Evolutionary conservation across 2,329 filamentous ascomycete genomes (phyloP), one percentile per base, ranked within the genome.

Genomic region (Cryphonectria carpinicola): DNA sequence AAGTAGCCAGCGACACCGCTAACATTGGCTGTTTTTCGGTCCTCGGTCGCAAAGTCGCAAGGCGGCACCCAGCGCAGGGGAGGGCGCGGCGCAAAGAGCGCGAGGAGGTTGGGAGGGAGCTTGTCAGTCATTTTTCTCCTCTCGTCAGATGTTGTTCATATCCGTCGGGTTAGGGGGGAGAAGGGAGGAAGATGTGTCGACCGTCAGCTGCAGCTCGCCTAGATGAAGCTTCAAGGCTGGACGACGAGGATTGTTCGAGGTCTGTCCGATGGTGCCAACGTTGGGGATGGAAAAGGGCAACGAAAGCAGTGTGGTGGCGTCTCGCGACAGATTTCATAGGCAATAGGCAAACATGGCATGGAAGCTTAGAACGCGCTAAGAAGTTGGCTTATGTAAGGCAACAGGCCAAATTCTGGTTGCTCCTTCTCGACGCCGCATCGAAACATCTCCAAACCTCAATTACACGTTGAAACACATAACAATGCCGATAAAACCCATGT

Each of bases 101-200:
- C 93, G 77, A 98, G 88, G 71, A 98, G 88, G 80, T 97, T 95
- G 69, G 93, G 93, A 71, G 96, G 95, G 28, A 99, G 92, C 83
- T 97, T 96, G 87, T 98, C 95, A 66, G 96, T 98, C 96, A 98
- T 99, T 73, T 76, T 69, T 73, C 76, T 69, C 96, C 98, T 95
- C 98, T 98, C 73, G 76, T 65, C 49, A 69, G 69, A 46, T 84
- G 77, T 68, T 73, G 66, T 64, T 28, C 63, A 41, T 68, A 13
- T 63, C 64, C 25, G 60, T 61, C 65, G 35, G 37, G 62, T 60
- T 19, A 19, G 17, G 5, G 17, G 37, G 17, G 22, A 39, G 22
- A 39, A 39, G 39, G 41, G 39, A 46, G 35, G 56, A 54, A 6
- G 62, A 3, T n/a, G 11, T 39, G 25, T 28, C 19, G 41, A 39